Evolutionary conservation across 768 basidiomycete genomes (phyloP).

Genomic region (Filobasidium wieringae): DNA sequence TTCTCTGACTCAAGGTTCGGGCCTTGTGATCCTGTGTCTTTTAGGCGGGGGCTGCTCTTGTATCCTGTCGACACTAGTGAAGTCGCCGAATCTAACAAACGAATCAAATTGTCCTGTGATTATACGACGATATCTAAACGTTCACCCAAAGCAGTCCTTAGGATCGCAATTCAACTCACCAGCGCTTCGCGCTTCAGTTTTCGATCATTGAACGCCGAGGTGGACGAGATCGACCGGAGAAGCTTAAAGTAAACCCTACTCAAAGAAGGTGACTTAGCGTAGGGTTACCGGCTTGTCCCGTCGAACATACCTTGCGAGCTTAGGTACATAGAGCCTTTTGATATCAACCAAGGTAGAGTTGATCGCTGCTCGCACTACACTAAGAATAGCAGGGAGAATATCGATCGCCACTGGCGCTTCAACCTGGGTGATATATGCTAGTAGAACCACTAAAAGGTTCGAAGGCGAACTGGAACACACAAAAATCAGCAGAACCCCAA

Average conservation of each 20-base stretch:
- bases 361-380: background rate
- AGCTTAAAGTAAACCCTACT: conserved; percentile 51
- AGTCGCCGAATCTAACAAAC: background rate
- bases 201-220: conserved; percentile 79
- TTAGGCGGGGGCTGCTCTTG: background rate
- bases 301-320: conserved; percentile 7
- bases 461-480: background rate
- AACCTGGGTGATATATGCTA: conserved; percentile 66
- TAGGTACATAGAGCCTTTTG: background rate
- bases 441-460: conserved; percentile 52
- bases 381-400: conserved; percentile 51
- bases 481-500: too few relatives aligned
- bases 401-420: conserved; percentile 88
- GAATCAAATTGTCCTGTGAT: conserved; percentile 1
- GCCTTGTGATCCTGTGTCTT: background rate
- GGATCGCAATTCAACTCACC: conserved; percentile 38
- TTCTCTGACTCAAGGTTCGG: background rate
- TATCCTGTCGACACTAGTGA: background rate
- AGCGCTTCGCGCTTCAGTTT: conserved; percentile 80
- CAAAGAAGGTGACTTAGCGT: conserved; percentile 63
- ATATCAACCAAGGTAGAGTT: background rate
- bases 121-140: background rate
- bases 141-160: background rate
- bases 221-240: conserved; percentile 45
- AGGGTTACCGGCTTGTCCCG: conserved; percentile 40